A percentile compares a stretch with the other conserved stretches of the same genome.
phyloP scores from a whole-genome alignment of 192 early-diverging fungal genomes.

The Coemansia sp. region DNA sequence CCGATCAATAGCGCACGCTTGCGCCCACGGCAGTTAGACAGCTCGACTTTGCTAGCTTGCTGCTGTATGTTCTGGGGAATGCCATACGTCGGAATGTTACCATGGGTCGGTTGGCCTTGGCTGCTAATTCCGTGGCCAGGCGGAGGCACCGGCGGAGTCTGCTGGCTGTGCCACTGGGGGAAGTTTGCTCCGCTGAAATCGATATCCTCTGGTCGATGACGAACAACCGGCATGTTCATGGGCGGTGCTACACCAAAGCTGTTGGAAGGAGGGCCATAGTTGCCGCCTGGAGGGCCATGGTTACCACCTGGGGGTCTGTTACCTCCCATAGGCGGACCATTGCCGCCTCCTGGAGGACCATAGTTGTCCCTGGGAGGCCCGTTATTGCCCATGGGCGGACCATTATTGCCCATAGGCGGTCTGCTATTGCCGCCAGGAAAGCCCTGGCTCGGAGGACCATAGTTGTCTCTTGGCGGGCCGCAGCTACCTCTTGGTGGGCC shows the following conservation, averaged over 20 bases:
- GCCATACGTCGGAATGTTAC: slow-evolving; percentile 47
- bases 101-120: slow-evolving; percentile 31
- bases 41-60: slow-evolving; percentile 42
- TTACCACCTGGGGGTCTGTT: slow-evolving; percentile 1
- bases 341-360: slow-evolving; percentile 6
- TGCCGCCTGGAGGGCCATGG: slow-evolving; percentile 19
- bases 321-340: slow-evolving; percentile 3
- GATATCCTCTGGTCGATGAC: slow-evolving; percentile 41
- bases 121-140: slow-evolving; percentile 16
- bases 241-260: slow-evolving; percentile 24
- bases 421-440: slow-evolving; percentile 12
- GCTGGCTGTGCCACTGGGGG: slow-evolving; percentile 33
- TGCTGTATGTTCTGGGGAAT: slow-evolving; percentile 53
- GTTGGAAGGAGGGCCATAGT: slow-evolving; percentile 1
- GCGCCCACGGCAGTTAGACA: slow-evolving; percentile 60
- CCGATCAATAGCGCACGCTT: slow-evolving; percentile 87
- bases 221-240: slow-evolving; percentile 43
- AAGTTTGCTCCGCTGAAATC: slow-evolving; percentile 49
- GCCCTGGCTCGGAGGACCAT: neutral
- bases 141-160: slow-evolving; percentile 16
- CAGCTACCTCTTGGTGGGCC: neutral
- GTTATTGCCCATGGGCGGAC: neutral
- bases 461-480: slow-evolving; percentile 12
- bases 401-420: slow-evolving; percentile 1
- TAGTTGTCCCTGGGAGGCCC: slow-evolving; percentile 11